A percentile compares a stretch with the other conserved stretches of the same genome.
phyloP scores from a whole-genome alignment of 75 land plant genomes.

The Pinus albicaulis region DNA sequence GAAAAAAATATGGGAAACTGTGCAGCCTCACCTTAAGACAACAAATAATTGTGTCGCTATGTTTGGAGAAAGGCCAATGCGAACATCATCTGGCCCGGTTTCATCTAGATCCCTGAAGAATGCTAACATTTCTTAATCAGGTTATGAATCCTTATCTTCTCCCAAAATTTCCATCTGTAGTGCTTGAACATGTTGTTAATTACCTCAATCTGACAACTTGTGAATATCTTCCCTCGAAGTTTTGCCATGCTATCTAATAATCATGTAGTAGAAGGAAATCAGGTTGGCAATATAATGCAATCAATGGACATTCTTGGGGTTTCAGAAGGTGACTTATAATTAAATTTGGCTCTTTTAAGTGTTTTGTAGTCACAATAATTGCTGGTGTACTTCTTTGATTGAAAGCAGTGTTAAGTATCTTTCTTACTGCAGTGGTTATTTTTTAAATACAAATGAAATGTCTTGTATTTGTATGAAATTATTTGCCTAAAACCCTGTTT shows the following conservation, averaged over 20 bases:
- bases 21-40: conserved; percentile 87
- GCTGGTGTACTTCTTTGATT: not conserved
- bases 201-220: not conserved
- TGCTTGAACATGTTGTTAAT: not conserved
- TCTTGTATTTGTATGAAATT: not conserved
- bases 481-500: no score
- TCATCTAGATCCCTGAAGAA: conserved; percentile 54
- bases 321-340: not conserved
- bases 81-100: conserved; percentile 71
- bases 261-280: not conserved
- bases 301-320: not conserved
- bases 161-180: not conserved
- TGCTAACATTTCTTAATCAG: conserved; percentile 67
- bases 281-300: not conserved
- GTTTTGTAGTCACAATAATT: not conserved
- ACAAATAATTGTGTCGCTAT: conserved; percentile 52
- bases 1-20: conserved; percentile 90
- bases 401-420: not conserved
- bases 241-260: not conserved
- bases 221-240: not conserved
- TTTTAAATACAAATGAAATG: not conserved
- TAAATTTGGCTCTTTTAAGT: not conserved
- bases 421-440: not conserved
- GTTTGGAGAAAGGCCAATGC: conserved; percentile 64
- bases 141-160: not conserved